Evolutionary conservation across 495 filamentous ascomycete species (phyloP), one percentile per base, ranked within the genome.

Genomic region (Lophium mytilinum): DNA sequence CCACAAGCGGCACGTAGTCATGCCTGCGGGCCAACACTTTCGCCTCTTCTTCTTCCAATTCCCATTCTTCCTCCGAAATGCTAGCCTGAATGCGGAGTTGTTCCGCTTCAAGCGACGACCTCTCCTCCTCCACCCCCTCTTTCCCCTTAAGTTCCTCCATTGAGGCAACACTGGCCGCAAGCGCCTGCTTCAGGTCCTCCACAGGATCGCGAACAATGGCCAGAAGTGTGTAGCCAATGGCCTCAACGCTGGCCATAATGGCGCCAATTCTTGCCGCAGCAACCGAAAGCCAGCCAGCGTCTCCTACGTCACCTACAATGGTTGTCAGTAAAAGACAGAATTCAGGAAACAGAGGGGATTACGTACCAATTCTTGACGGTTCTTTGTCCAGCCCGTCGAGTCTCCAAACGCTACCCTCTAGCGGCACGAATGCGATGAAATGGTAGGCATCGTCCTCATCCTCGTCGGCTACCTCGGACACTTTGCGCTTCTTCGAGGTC

Each of bases 351-450:
- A 45, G 76, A 71, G 11, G 72, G n/a, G 11, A 37, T 36, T 18
- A 68, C 74, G 63, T 72, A 85, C 89, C 87, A 35, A 95, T 72
- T 55, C 78, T 78, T 40, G 83, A 76, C 11, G 93, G 93, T 59
- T 83, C 80, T 34, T 74, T 72, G 69, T 90, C 81, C 6, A 98
- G 75, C 2, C 93, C 93, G 66, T 98, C 93, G 6, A 98, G 83
- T 58, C 89, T 87, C 89, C 90, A 98, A 14, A 95, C 78, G 36
- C 81, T 74, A 6, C 80, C 83, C 39, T 81, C 75, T 15, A 85
- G 78, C 11, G 92, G 90, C 42, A 96, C 84, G 65, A 88, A 95
- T 4, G 90, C 90, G 59, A 95, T 86, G 68, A 92, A 98, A 65
- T 98, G 93, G 61, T 85, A 93, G 1, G 76, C 80, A 3, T 73